phyloP scores from a whole-genome alignment of 192 early-diverging fungal species.

The Neocallimastix lanati region DNA sequence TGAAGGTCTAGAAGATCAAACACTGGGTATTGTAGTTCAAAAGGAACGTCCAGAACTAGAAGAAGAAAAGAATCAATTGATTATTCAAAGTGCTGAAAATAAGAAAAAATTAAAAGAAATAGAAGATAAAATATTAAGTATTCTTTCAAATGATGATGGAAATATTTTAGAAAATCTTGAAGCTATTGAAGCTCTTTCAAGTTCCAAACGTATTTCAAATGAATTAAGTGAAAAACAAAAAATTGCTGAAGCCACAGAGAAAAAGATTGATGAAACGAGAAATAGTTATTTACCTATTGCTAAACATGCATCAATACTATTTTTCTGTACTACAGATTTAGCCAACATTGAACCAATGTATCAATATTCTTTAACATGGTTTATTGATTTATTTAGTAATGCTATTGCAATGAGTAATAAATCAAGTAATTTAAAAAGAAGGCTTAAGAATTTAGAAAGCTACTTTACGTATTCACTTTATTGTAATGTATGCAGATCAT shows the following conservation, averaged over 20 bases:
- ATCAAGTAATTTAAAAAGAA: slow-evolving; percentile 22
- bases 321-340: slow-evolving; percentile 47
- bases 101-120: slow-evolving; percentile 44
- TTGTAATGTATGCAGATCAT: slow-evolving; percentile 33
- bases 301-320: slow-evolving; percentile 35
- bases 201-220: slow-evolving; percentile 31
- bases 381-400: slow-evolving; percentile 41
- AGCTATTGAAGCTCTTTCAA: slow-evolving; percentile 39
- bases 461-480: slow-evolving; percentile 39
- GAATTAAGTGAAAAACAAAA: slow-evolving; percentile 47
- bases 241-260: slow-evolving; percentile 47
- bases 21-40: slow-evolving; percentile 39
- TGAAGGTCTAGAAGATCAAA: slow-evolving; percentile 43
- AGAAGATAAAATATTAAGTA: slow-evolving; percentile 39
- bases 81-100: slow-evolving; percentile 41
- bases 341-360: slow-evolving; percentile 54
- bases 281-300: slow-evolving; percentile 48
- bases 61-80: slow-evolving; percentile 46
- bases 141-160: slow-evolving; percentile 39
- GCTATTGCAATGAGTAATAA: slow-evolving; percentile 33
- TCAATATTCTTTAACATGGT: slow-evolving; percentile 47
- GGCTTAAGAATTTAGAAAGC: slow-evolving; percentile 19
- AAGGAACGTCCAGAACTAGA: slow-evolving; percentile 46
- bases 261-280: slow-evolving; percentile 45
- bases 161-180: slow-evolving; percentile 49